Evolutionary conservation across 1,284 basidiomycete genomes (phyloP).

Genomic region (Microbotryomycetes sp.): DNA sequence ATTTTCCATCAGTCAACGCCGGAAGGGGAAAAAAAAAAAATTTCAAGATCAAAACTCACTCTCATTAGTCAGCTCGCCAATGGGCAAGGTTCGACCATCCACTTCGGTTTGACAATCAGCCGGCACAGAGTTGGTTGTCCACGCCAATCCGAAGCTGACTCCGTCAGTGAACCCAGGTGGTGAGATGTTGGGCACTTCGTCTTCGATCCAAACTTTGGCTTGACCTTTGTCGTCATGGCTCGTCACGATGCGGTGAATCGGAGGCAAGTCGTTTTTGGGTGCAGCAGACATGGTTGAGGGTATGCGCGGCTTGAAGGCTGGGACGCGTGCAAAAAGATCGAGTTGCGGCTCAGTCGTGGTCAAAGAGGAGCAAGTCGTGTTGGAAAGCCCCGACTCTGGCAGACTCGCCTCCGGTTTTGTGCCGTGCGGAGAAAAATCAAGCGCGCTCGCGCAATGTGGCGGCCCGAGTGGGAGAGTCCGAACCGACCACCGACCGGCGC

Average conservation of each 20-base stretch:
- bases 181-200: not conserved
- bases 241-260: slow-evolving; percentile 6
- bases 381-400: no score
- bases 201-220: slow-evolving; percentile 11
- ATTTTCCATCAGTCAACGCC: not conserved
- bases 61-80: slow-evolving; percentile 3
- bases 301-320: not conserved
- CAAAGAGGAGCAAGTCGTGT: no score
- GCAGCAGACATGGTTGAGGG: not conserved
- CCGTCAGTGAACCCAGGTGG: not conserved
- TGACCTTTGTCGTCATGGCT: slow-evolving; percentile 1
- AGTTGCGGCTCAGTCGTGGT: no score
- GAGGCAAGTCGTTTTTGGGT: not conserved
- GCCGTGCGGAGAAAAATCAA: no score
- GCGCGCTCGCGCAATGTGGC: no score
- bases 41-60: not conserved
- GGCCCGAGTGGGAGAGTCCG: not conserved
- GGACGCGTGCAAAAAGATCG: not conserved
- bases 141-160: slow-evolving; percentile 4
- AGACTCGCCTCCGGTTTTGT: no score
- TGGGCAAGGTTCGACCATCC: not conserved
- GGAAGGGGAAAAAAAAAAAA: not conserved
- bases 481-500: not conserved
- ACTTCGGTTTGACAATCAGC: slow-evolving; percentile 6
- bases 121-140: slow-evolving; percentile 2